phyloP scores from a whole-genome alignment of 768 basidiomycete species.

The Boletales sp. region DNA sequence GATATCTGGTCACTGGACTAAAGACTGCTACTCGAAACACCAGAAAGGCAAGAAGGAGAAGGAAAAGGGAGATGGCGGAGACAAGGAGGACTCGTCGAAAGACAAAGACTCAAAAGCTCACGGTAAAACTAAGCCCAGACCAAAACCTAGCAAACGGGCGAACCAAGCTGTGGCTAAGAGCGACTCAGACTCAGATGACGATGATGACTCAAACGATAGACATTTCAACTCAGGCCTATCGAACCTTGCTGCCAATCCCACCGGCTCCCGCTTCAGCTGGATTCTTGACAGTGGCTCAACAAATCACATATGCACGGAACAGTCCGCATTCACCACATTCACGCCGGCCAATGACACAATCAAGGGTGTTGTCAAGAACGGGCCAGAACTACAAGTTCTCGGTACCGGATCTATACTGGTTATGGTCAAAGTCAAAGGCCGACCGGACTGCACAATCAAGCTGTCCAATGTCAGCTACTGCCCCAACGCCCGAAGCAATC shows the following conservation, averaged over 20 bases:
- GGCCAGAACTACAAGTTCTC: not conserved
- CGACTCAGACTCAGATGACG: no score
- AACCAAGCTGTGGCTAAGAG: not conserved
- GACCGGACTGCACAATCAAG: not conserved
- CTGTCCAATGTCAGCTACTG: slow-evolving; percentile 7
- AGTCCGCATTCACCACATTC: not conserved
- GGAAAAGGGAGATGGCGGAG: not conserved
- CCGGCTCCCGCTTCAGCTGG: slow-evolving; percentile 4
- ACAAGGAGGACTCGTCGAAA: not conserved
- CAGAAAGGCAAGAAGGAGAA: not conserved
- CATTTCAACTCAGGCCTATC: no score
- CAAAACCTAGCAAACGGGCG: not conserved
- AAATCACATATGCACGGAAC: slow-evolving; percentile 1
- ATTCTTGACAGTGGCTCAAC: slow-evolving; percentile 3
- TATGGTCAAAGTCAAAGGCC: not conserved
- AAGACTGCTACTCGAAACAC: not conserved
- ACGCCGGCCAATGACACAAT: not conserved
- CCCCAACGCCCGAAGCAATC: slow-evolving; percentile 2
- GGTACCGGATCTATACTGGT: not conserved
- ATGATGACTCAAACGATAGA: not conserved
- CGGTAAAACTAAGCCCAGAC: not conserved
- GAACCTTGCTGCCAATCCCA: no score
- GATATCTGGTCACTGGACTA: not conserved
- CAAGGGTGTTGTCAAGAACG: slow-evolving; percentile 7
- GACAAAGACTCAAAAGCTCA: not conserved